Percentiles rank a stretch among this genome's conserved stretches.
Conservation (phyloP, 768 basidiomycete species). For the Pleurotus eryngii region DNA sequence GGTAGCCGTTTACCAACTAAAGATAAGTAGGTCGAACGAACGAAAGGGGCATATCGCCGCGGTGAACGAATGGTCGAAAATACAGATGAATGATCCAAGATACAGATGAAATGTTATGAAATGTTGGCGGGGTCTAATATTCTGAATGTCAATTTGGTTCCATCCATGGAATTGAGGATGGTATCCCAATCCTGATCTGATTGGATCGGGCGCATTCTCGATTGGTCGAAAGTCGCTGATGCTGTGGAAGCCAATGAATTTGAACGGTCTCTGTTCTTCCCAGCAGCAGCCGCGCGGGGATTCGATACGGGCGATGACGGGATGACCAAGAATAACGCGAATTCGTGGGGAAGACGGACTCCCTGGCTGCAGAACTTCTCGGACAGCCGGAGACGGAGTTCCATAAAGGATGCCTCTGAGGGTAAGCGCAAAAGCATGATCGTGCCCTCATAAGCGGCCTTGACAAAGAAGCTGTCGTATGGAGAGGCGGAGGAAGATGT, state of each 20-base stretch:
- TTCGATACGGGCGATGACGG: conserved; percentile 22
- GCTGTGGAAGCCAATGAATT: conserved; percentile 28
- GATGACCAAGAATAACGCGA: conserved; percentile 53
- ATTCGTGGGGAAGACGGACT: conserved; percentile 48
- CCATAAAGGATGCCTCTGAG: conserved; percentile 41
- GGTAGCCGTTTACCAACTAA: neutral
- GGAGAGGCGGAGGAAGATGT: conserved; percentile 22
- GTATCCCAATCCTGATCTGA: conserved; percentile 60
- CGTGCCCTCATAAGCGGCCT: conserved; percentile 58
- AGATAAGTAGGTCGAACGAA: neutral
- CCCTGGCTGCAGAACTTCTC: conserved; percentile 63
- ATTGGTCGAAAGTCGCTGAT: conserved; percentile 17
- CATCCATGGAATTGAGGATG: conserved; percentile 38
- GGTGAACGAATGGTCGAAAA: neutral
- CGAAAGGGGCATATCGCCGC: neutral
- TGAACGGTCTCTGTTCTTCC: conserved; percentile 30
- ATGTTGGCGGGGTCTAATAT: conserved; percentile 38
- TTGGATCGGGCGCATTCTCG: conserved; percentile 41
- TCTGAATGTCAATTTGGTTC: conserved; percentile 55
- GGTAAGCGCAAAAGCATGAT: conserved; percentile 62
- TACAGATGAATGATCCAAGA: neutral
- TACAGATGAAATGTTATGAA: conserved; percentile 2
- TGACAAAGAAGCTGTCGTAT: conserved; percentile 43
- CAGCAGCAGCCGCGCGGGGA: conserved; percentile 11
- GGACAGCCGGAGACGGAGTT: conserved; percentile 55